A percentile compares a stretch with the other conserved stretches of the same genome.
Evolutionary conservation across 495 filamentous ascomycete species (phyloP).

Genomic region (Neurospora sp.): DNA sequence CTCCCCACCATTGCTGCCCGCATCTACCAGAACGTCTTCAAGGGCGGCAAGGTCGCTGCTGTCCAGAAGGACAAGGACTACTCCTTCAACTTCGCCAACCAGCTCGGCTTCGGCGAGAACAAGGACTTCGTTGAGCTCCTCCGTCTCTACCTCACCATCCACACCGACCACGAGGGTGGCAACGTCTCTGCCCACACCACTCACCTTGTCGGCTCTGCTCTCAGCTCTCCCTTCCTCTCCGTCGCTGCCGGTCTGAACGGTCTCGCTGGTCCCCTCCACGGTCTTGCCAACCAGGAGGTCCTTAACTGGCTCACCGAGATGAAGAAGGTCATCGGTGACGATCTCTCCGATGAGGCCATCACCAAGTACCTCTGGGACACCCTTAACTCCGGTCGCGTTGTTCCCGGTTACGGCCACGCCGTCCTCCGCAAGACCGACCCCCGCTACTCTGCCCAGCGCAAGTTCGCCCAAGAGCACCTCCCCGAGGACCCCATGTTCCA

Average conservation of each 20-base stretch:
- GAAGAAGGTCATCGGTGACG: slow-evolving; percentile 90
- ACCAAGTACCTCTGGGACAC: slow-evolving; percentile 97
- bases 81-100: slow-evolving; percentile 95
- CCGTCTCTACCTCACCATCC: slow-evolving; percentile 97
- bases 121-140: slow-evolving; percentile 96
- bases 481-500: slow-evolving; percentile 98
- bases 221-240: slow-evolving; percentile 95
- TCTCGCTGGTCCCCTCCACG: slow-evolving; percentile 94
- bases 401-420: slow-evolving; percentile 96
- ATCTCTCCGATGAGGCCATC: slow-evolving; percentile 89
- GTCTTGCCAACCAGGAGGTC: slow-evolving; percentile 98
- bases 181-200: slow-evolving; percentile 98
- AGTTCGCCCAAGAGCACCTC: slow-evolving; percentile 81
- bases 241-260: slow-evolving; percentile 93
- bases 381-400: slow-evolving; percentile 87
- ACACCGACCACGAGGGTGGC: slow-evolving; percentile 98
- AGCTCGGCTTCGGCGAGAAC: slow-evolving; percentile 92
- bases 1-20: slow-evolving; percentile 93
- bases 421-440: slow-evolving; percentile 99
- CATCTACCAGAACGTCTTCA: slow-evolving; percentile 99
- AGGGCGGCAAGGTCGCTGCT: slow-evolving; percentile 93
- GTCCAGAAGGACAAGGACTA: slow-evolving; percentile 99
- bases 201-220: slow-evolving; percentile 91
- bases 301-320: slow-evolving; percentile 98
- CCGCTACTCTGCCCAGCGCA: slow-evolving; percentile 93